A percentile compares a stretch with the other conserved stretches of the same genome.
Conservation (phyloP, 148 eudicot genomes). For the Nyssa sinensis region DNA sequence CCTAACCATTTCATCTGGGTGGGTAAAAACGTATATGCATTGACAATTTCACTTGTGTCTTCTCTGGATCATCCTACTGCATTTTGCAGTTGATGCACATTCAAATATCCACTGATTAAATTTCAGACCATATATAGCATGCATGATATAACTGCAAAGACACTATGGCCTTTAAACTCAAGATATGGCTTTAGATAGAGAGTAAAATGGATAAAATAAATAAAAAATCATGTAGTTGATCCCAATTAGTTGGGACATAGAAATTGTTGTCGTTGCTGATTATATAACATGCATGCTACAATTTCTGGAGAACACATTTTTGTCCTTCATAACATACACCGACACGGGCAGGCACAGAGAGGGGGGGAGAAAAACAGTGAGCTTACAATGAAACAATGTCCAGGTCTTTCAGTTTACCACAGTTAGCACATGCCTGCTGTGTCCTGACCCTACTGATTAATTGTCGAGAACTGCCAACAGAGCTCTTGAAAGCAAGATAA, state of each 20-base stretch:
- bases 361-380: not conserved
- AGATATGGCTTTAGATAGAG: not conserved
- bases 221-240: not conserved
- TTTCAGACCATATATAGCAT: not conserved
- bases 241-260: not conserved
- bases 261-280: not conserved
- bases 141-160: not conserved
- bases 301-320: too few relatives aligned
- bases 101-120: not conserved
- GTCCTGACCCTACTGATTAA: conserved; percentile 14
- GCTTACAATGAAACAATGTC: conserved; percentile 8
- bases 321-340: too few relatives aligned
- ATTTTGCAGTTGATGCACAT: not conserved
- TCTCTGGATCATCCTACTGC: not conserved
- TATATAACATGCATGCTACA: not conserved
- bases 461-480: conserved; percentile 4
- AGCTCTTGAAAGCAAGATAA: conserved; percentile 15
- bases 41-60: not conserved
- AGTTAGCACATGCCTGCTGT: conserved; percentile 1
- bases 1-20: too few relatives aligned
- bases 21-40: too few relatives aligned
- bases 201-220: not conserved
- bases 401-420: conserved; percentile 3
- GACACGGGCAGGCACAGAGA: not conserved
- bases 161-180: not conserved